Conservation (phyloP, 305 asterid species). For the Stenogyne calaminthoides region DNA sequence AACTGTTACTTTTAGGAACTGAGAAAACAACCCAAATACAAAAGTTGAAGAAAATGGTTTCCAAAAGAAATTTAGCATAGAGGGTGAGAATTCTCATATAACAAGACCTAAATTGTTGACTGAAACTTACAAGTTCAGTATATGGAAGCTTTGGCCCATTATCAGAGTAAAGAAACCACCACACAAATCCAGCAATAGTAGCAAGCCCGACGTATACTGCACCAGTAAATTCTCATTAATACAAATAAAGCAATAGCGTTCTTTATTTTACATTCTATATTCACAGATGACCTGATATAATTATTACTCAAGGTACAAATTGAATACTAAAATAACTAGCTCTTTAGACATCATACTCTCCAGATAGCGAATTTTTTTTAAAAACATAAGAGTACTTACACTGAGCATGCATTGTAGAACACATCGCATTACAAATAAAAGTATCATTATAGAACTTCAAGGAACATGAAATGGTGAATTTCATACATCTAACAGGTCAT, state of each 20-base stretch:
- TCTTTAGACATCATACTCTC: background rate
- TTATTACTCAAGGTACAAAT: conserved; percentile 13
- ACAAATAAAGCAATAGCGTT: conserved; percentile 29
- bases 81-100: background rate
- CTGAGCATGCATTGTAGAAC: conserved; percentile 2
- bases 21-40: conserved; percentile 9
- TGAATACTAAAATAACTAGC: background rate
- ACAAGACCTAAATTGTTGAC: conserved; percentile 14
- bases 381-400: background rate
- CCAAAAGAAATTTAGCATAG: conserved; percentile 14
- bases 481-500: conserved; percentile 9
- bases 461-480: background rate
- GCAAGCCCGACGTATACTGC: conserved; percentile 99
- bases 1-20: background rate
- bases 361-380: background rate
- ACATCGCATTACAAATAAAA: conserved; percentile 4
- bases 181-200: conserved; percentile 95
- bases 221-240: conserved; percentile 34
- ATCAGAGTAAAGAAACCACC: conserved; percentile 93
- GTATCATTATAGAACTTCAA: background rate
- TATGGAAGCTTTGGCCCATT: conserved; percentile 90
- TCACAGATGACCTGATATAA: conserved; percentile 2
- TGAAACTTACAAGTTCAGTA: conserved; percentile 70
- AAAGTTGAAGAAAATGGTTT: conserved; percentile 23
- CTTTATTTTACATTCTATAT: background rate